Conservation (phyloP, 2,329 filamentous ascomycete species). For the Fusarium penzigii region DNA sequence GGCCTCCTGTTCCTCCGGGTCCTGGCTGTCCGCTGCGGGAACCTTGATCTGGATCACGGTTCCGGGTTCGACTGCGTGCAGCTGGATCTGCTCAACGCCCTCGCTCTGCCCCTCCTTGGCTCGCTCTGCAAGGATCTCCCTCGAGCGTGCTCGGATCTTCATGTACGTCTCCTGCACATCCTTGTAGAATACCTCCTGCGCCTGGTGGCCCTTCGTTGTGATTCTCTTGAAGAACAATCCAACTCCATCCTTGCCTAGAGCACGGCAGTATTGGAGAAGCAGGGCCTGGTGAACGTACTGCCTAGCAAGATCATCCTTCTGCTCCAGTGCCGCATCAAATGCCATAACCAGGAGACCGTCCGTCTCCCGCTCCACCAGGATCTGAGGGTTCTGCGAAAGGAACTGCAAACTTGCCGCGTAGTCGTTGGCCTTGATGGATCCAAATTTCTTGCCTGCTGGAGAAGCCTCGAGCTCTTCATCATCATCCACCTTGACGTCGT, state of each 20-base stretch:
- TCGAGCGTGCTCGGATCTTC: slow-evolving; percentile 75
- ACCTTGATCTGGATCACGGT: slow-evolving; percentile 89
- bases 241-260: slow-evolving; percentile 85
- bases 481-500: slow-evolving; percentile 42
- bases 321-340: slow-evolving; percentile 82
- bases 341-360: slow-evolving; percentile 89
- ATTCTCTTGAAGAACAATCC: slow-evolving; percentile 95
- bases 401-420: slow-evolving; percentile 75
- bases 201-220: slow-evolving; percentile 85
- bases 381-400: slow-evolving; percentile 73
- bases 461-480: slow-evolving; percentile 78
- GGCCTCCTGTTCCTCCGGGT: slow-evolving; percentile 63
- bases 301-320: slow-evolving; percentile 72
- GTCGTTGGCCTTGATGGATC: slow-evolving; percentile 73
- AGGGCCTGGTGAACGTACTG: slow-evolving; percentile 93
- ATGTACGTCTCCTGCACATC: slow-evolving; percentile 88
- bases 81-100: slow-evolving; percentile 92
- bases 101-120: slow-evolving; percentile 56
- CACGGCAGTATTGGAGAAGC: slow-evolving; percentile 90
- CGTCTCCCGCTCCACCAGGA: slow-evolving; percentile 82
- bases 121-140: slow-evolving; percentile 64
- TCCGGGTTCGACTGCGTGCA: slow-evolving; percentile 92
- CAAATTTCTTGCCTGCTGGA: slow-evolving; percentile 76
- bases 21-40: slow-evolving; percentile 67
- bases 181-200: slow-evolving; percentile 85